Evolutionary conservation across 148 eudicot species (phyloP).

Genomic region (Vaccinium macrocarpon): DNA sequence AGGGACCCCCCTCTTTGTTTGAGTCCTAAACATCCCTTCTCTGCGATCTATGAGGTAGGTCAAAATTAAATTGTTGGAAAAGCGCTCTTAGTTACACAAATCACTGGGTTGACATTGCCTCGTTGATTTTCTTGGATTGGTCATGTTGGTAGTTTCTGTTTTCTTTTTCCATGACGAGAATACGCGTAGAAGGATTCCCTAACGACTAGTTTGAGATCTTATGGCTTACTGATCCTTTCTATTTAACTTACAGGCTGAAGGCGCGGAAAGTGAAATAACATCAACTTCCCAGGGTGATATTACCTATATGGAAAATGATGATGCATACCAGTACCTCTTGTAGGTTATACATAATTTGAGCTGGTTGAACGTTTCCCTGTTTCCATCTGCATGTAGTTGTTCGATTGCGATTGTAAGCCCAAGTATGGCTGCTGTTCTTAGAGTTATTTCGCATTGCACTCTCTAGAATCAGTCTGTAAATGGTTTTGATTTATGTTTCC

Average conservation of each 20-base stretch:
- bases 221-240: neutral
- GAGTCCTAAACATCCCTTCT: neutral
- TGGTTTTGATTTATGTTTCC: neutral
- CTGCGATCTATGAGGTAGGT: neutral
- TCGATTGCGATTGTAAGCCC: neutral
- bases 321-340: constrained; percentile 22
- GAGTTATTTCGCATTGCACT: neutral
- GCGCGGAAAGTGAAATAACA: constrained; percentile 31
- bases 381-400: neutral
- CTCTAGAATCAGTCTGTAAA: neutral
- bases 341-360: neutral
- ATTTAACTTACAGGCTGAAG: constrained; percentile 56
- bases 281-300: constrained; percentile 34
- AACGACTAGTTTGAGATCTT: neutral
- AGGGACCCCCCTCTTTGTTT: neutral
- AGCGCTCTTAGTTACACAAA: neutral
- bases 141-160: neutral
- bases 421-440: neutral
- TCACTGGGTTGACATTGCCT: neutral
- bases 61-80: neutral
- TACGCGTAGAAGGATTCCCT: neutral
- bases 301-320: constrained; percentile 39
- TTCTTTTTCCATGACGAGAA: neutral
- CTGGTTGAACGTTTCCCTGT: neutral
- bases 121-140: neutral